Evolutionary conservation across 2,329 filamentous ascomycete species (phyloP), one percentile per base, ranked within the genome.

Genomic region (Diaporthe nobilis): DNA sequence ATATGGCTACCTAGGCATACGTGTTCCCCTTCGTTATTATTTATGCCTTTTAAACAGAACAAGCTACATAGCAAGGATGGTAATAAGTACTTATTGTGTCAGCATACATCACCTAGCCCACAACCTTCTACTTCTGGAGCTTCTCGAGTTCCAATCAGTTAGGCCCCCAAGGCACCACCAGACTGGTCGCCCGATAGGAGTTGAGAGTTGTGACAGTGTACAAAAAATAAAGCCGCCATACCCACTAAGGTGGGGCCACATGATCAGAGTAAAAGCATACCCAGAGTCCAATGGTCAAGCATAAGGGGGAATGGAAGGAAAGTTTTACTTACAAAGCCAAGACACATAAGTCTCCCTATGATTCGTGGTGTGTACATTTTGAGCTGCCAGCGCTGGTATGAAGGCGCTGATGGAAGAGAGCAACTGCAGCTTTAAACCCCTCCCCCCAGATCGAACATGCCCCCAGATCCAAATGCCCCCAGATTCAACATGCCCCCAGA

Each of bases 201-300:
- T 4, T 20, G 13, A 28, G 9, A 9, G 2, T 13, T 22, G 15
- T 22, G 15, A 39, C 61, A 34, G 3, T 49, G 25, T 49, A 15
- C 13, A 22, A 34, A 34, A 65, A 65, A 44, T 10, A 25, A 61
- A 22, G 22, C 15, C 25, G 15, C 13, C 34, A 22, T 12, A 15
- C 57, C 37, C 57, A 60, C 57, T 60, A 8, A 12, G 34, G 12
- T 17, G 22, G 5, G 34, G 7, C 34, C 37, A 42, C 22, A 58
- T 25, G 2, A n/a, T 12, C n/a, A 39, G 22, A 61, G 9, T 20
- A 12, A 42, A 20, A 65, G 42, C 20, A n/a, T 37, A 2, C 7
- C 63, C 63, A 67, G 31, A 39, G 63, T 67, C 63, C 44, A 67
- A 34, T 67, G 31, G 31, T 51, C 44, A 67, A 34, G 28, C 3